These are phyloP conservation scores for Paraglomus brasilianum DNA, from an alignment of 192 early-diverging fungal species.

Conservation along the genomic window DNA sequence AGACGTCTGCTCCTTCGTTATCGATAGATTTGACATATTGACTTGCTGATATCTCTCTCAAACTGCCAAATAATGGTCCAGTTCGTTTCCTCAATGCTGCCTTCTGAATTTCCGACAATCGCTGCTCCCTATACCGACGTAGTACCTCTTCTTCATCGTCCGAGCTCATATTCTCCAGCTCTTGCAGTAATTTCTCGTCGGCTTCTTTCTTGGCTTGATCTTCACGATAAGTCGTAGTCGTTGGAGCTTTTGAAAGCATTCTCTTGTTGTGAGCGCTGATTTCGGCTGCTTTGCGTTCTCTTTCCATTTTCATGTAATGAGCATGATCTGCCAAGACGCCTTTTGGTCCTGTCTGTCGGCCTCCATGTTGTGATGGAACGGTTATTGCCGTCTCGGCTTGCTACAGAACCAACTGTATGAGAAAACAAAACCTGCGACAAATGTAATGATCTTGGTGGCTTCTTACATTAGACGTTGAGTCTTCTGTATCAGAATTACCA, in stretches of 20 bases:
- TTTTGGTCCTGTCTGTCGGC: constrained; percentile 52
- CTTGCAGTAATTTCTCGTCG: constrained; percentile 32
- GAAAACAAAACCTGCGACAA: too few species aligned
- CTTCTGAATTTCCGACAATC: constrained; percentile 41
- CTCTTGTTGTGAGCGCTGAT: constrained; percentile 44
- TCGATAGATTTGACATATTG: constrained; percentile 54
- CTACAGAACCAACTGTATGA: too few species aligned
- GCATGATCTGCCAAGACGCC: constrained; percentile 56
- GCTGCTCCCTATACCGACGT: constrained; percentile 41
- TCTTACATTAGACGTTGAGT: background rate
- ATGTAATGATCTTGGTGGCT: too few species aligned
- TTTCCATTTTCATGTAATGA: constrained; percentile 42
- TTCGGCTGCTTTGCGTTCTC: constrained; percentile 32
- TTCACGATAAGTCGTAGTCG: constrained; percentile 48
- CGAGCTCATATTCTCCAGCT: constrained; percentile 36
- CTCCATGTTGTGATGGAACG: constrained; percentile 11
- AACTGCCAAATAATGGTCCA: constrained; percentile 43
- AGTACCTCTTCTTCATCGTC: constrained; percentile 41
- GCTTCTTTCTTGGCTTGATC: constrained; percentile 36
- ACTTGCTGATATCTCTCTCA: constrained; percentile 46
- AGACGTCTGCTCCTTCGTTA: constrained; percentile 46
- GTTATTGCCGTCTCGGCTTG: background rate
- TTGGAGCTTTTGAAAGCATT: constrained; percentile 46
- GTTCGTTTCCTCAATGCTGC: constrained; percentile 5
- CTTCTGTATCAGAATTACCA: constrained; percentile 18